Conservation (phyloP, 1,284 basidiomycete genomes). For the Rhodotorula mucilaginosa region DNA sequence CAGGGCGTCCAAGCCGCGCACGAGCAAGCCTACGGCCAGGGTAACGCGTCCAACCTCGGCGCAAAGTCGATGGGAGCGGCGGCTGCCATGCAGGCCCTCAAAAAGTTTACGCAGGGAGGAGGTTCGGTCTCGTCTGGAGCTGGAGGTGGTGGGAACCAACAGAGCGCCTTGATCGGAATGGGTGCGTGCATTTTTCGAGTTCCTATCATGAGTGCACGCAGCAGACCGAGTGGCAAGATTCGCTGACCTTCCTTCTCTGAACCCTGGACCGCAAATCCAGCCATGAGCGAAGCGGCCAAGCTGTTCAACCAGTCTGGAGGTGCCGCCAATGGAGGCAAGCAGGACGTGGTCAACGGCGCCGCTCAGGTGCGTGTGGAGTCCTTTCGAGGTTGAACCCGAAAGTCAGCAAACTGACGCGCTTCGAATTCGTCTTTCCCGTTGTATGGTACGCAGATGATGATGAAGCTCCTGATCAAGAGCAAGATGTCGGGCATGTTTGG, state of each 20-base stretch:
- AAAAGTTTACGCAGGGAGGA: constrained; percentile 30
- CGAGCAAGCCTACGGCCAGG: constrained; percentile 38
- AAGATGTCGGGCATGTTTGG: constrained; percentile 19
- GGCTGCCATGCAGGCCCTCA: constrained; percentile 40
- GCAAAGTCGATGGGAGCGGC: constrained; percentile 35
- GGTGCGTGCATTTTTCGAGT: constrained; percentile 3
- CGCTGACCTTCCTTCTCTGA: too few relatives aligned
- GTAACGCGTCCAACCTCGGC: constrained; percentile 29
- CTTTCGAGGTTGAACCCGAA: too few relatives aligned
- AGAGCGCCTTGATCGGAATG: constrained; percentile 31
- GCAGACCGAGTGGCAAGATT: not conserved
- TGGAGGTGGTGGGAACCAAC: constrained; percentile 23
- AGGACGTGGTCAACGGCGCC: constrained; percentile 48
- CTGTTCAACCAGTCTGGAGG: constrained; percentile 47
- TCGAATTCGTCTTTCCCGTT: too few relatives aligned
- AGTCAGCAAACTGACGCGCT: not conserved
- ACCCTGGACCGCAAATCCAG: not conserved
- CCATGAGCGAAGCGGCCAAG: constrained; percentile 44
- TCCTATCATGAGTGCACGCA: not conserved
- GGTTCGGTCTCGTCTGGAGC: constrained; percentile 6
- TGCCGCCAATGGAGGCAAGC: constrained; percentile 45
- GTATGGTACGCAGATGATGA: constrained; percentile 37
- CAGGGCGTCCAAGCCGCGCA: constrained; percentile 37
- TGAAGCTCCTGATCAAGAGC: constrained; percentile 46
- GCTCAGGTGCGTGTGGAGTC: constrained; percentile 14